Conservation (phyloP, 1,284 basidiomycete species). For the Ustilago shanxiensis region DNA sequence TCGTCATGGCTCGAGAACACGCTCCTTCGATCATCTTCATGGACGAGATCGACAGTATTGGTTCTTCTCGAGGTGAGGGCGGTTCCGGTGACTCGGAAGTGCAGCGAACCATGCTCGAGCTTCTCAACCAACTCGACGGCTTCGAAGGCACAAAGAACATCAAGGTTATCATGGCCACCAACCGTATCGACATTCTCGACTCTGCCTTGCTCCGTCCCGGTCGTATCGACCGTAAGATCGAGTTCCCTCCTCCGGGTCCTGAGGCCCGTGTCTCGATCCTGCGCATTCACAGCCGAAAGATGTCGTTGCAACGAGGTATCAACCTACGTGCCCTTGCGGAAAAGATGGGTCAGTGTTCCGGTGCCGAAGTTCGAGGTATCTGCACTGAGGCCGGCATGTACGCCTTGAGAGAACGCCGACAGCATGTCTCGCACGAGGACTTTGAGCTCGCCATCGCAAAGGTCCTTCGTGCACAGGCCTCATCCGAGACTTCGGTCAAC, state of each 20-base stretch:
- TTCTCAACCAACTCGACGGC: conserved; percentile 96
- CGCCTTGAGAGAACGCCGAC: conserved; percentile 90
- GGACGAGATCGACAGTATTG: conserved; percentile 99
- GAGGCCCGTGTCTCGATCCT: conserved; percentile 97
- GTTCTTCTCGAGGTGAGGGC: conserved; percentile 89
- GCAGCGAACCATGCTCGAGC: conserved; percentile 96
- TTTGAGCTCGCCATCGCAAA: conserved; percentile 98
- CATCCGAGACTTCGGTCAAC: conserved; percentile 68
- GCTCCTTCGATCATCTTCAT: conserved; percentile 99
- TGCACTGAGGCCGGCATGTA: conserved; percentile 99
- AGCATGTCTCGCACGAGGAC: conserved; percentile 96
- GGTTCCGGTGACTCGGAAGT: conserved; percentile 88
- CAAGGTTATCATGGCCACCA: conserved; percentile 99
- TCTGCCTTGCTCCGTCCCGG: conserved; percentile 93
- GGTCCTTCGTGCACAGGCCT: conserved; percentile 73
- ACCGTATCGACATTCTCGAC: conserved; percentile 97
- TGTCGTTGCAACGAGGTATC: conserved; percentile 97
- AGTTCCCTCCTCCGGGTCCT: conserved; percentile 97
- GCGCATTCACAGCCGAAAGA: conserved; percentile 97
- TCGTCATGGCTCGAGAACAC: conserved; percentile 98
- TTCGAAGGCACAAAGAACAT: conserved; percentile 99
- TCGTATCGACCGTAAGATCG: conserved; percentile 98
- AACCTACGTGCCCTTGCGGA: conserved; percentile 93
- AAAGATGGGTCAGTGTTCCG: conserved; percentile 99
- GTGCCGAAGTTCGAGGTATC: conserved; percentile 97